Percentiles rank a stretch among this genome's conserved stretches.
phyloP scores from a whole-genome alignment of 2,329 filamentous ascomycete species.

The Plectosphaerella plurivora region DNA sequence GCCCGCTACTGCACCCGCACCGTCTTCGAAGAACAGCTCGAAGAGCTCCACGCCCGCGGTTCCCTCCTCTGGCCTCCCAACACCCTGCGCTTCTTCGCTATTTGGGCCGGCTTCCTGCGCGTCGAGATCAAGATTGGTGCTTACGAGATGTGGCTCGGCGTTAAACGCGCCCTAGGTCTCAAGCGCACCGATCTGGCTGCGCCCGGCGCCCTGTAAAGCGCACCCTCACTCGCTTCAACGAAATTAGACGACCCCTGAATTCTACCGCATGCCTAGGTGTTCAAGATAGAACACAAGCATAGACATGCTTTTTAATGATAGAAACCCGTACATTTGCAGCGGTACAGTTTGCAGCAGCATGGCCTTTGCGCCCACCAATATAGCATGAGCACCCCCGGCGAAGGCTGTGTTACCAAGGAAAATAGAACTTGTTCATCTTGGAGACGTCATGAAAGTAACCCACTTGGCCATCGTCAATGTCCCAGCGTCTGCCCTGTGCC shows the following conservation, averaged over 20 bases:
- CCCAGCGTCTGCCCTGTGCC: no score
- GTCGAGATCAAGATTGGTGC: constrained; percentile 59
- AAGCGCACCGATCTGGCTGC: constrained; percentile 10
- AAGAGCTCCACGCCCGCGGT: constrained; percentile 47
- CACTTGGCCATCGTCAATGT: no score
- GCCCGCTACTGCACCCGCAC: constrained; percentile 64
- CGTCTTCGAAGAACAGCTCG: constrained; percentile 61
- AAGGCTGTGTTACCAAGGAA: no score
- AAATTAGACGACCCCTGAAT: neutral
- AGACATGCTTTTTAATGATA: neutral
- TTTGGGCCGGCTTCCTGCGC: constrained; percentile 54
- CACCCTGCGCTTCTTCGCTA: constrained; percentile 45
- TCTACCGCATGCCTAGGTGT: neutral
- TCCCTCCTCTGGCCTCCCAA: constrained; percentile 58
- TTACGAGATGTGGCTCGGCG: constrained; percentile 57
- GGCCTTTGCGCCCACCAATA: no score
- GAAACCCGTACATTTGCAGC: neutral
- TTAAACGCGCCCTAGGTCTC: constrained; percentile 43
- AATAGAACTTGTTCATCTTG: no score
- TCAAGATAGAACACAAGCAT: neutral
- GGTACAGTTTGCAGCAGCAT: no score
- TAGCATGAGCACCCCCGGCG: no score
- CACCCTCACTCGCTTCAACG: neutral
- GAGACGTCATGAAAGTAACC: no score
- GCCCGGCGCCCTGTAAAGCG: neutral